Base-by-base conservation (phyloP, 495 filamentous ascomycete species). In the Penicillium goetzii region DNA sequence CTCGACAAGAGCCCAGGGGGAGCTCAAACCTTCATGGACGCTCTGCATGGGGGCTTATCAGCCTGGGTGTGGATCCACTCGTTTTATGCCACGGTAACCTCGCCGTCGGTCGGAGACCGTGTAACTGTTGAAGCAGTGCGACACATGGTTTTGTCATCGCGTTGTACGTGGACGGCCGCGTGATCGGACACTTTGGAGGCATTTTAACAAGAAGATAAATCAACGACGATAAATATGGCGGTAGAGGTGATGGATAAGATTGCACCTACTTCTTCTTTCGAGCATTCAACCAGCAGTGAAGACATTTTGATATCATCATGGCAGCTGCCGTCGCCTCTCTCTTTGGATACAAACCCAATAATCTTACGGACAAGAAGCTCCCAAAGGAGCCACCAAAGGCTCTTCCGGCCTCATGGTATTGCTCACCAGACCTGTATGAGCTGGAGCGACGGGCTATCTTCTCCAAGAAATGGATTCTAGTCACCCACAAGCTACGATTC, bases 391-490 rank as follows among this genome's bases (percentile, higher is more conserved):
- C 75, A 33, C 67, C 71, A 9, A 73, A 76, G 40, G 77, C 78
- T n/a, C 71, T 85, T 12, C 81, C 81, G 7, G 76, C 78, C 4
- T 80, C 78, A 6, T 85, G 81, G 81, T 85, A 83, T 66, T 72
- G 69, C 14, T 80, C 78, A 0, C 64, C 74, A 55, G 78, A 80
- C 60, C 78, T 85, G 72, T 85, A 79, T 62, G 76, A 85, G 62
- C 70, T 85, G 25, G 83, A 85, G 56, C 58, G 81, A 36, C 76
- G 83, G 10, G 78, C 81, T 14, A 82, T 85, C 59, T 85, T 84
- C 64, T 82, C 77, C 34, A 76, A 69, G 43, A 72, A 78, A 62
- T 86, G 83, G 83, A 72, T 84, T 36, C 69, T 84, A 28, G 73
- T 77, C 38, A 84, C 81, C 23, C 83, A 85, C 62, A 76, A 68